Conservation (phyloP, 1,284 basidiomycete species). For the Marasmius sp. region DNA sequence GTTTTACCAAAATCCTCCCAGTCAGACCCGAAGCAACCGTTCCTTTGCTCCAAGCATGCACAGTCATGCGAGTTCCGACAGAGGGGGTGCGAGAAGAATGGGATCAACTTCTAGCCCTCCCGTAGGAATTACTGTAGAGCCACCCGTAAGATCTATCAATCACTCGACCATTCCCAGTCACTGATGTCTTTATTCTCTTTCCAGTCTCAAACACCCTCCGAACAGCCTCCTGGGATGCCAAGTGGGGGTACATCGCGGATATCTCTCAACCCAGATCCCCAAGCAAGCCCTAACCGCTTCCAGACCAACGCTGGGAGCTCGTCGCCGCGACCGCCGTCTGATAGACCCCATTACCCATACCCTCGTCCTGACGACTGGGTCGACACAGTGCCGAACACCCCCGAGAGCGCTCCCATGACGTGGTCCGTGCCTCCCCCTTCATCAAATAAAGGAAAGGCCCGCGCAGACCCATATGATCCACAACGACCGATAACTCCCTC, state of each 20-base stretch:
- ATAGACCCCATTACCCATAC: neutral
- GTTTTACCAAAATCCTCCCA: neutral
- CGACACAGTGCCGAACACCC: constrained; percentile 12
- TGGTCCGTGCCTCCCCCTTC: neutral
- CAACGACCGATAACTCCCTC: neutral
- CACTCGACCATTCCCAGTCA: neutral
- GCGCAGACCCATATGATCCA: neutral
- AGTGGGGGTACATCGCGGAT: neutral
- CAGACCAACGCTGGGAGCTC: neutral
- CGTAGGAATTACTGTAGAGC: constrained; percentile 14
- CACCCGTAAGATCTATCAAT: constrained; percentile 14
- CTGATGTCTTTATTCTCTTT: neutral
- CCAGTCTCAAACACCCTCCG: constrained; percentile 12
- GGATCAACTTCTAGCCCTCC: constrained; percentile 10
- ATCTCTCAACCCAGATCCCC: neutral
- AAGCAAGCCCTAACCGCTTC: neutral
- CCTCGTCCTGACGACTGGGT: neutral
- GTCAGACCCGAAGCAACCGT: neutral
- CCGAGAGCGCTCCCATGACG: neutral
- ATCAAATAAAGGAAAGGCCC: neutral
- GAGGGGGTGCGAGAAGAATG: neutral
- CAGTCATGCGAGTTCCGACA: neutral
- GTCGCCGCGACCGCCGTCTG: neutral
- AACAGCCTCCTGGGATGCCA: constrained; percentile 3
- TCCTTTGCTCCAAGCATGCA: neutral